Evolutionary conservation across 1,284 basidiomycete genomes (phyloP).

Genomic region (Volvariella surrecta): DNA sequence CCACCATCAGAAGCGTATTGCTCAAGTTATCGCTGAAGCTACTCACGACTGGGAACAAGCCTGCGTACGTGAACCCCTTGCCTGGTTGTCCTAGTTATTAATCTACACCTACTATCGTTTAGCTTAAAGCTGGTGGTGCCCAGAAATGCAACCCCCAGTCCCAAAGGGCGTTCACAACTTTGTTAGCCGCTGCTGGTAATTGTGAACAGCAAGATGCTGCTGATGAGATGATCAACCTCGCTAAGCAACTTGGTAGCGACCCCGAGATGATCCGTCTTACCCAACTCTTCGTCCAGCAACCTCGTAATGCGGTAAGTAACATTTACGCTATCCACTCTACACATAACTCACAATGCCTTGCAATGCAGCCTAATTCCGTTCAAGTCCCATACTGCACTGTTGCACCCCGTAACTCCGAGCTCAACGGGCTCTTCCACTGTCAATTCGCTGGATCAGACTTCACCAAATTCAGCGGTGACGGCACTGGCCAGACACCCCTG

Average conservation of each 20-base stretch:
- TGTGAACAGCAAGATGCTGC: conserved; percentile 59
- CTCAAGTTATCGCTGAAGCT: conserved; percentile 31
- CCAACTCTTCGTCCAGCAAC: conserved; percentile 56
- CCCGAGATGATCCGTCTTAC: conserved; percentile 47
- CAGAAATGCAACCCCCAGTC: conserved; percentile 45
- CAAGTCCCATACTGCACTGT: conserved; percentile 42
- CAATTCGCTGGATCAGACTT: conserved; percentile 42
- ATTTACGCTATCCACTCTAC: conserved; percentile 1
- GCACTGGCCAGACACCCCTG: conserved; percentile 37
- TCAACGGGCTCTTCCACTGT: conserved; percentile 47
- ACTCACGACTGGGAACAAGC: conserved; percentile 34
- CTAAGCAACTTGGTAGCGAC: conserved; percentile 46
- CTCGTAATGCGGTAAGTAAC: conserved; percentile 36
- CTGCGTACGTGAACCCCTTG: conserved; percentile 21
- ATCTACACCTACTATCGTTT: conserved; percentile 2
- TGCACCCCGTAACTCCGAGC: conserved; percentile 38
- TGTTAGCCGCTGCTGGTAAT: conserved; percentile 42
- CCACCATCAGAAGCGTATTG: conserved; percentile 36
- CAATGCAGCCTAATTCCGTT: conserved; percentile 34
- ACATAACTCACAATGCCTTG: no score
- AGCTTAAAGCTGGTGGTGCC: conserved; percentile 43
- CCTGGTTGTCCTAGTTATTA: neutral
- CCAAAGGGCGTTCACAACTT: conserved; percentile 40
- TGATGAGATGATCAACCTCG: conserved; percentile 52
- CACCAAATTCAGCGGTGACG: conserved; percentile 33